Evolutionary conservation across 257 asterid species (phyloP), one percentile per base, ranked within the genome.

Genomic region (Leptodermis oblonga): DNA sequence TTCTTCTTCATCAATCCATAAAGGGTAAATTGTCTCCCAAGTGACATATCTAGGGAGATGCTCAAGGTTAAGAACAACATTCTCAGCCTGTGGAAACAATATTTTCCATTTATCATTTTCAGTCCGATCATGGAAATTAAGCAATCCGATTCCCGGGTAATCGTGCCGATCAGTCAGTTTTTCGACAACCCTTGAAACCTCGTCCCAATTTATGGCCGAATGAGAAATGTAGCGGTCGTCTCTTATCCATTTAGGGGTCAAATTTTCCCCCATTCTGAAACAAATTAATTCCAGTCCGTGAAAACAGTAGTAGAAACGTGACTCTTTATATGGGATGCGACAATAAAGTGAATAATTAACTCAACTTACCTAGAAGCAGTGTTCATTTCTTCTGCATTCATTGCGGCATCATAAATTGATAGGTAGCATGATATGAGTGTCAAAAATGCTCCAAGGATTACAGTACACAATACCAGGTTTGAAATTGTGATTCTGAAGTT

Each of bases 1-100:
- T 77, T 90, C 95, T 77, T 92, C 98, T 79, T 92, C 97, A 41
- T 92, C 98, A 51, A 92, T 77, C 97, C 97, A 90, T 82, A 90
- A 96, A 0, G 98, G 98, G 63, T 86, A 92, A 17, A 92, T 49
- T 59, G 97, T 74, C 65, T 92, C 96, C 98, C 98, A 92, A 28
- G 95, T 87, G 33, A 86, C 65, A 58, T 86, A 80, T 8, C 61
- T 65, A 1, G 87, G 85, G 81, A 76, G 86, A n/a, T 76, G 61
- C 67, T 92, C 85, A 78, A 88, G 76, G 70, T 62, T 75, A 33
- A 92, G 84, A 25, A 69, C 62, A 36, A 85, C 86, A 37, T 84
- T 92, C 79, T 92, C 98, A 45, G 88, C 82, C 36, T 90, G 95
- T 5, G 93, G 96, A 42, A 90, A 73, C 36, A 86, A 69, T 54